A percentile compares a stretch with the other conserved stretches of the same genome.
These are phyloP conservation scores for Pinus taeda DNA, from an alignment of 75 land plant species.

Conservation along the genomic window DNA sequence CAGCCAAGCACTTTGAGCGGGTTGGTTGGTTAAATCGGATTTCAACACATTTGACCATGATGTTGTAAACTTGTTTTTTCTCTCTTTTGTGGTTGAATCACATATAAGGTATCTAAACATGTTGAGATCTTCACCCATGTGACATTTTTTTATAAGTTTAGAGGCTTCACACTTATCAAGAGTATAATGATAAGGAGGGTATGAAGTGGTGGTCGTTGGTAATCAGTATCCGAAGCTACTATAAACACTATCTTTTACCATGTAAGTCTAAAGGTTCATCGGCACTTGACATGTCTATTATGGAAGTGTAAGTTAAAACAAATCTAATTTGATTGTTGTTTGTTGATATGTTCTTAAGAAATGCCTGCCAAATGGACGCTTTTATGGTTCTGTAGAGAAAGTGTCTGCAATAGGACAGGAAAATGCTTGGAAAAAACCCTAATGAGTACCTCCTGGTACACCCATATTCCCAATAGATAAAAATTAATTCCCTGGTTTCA, in stretches of 20 bases:
- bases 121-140: not conserved
- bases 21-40: not conserved
- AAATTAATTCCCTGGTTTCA: not conserved
- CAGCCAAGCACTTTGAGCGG: not conserved
- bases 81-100: not conserved
- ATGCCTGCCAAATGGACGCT: not conserved
- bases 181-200: conserved; percentile 75
- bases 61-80: not conserved
- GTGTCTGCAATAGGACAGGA: conserved; percentile 7
- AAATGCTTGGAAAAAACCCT: conserved; percentile 14
- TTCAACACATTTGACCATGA: conserved; percentile 4
- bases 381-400: conserved; percentile 6
- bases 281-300: not conserved
- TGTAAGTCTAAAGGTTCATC: conserved; percentile 36
- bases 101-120: not conserved
- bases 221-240: conserved; percentile 59
- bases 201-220: conserved; percentile 70
- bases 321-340: conserved; percentile 2
- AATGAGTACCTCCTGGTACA: conserved; percentile 16
- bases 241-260: conserved; percentile 93
- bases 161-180: conserved; percentile 83
- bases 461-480: conserved; percentile 2
- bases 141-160: conserved; percentile 15
- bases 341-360: not conserved
- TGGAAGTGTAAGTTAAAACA: not conserved